Evolutionary conservation across 2,329 filamentous ascomycete genomes (phyloP).

Genomic region (Alternaria ventricosa): DNA sequence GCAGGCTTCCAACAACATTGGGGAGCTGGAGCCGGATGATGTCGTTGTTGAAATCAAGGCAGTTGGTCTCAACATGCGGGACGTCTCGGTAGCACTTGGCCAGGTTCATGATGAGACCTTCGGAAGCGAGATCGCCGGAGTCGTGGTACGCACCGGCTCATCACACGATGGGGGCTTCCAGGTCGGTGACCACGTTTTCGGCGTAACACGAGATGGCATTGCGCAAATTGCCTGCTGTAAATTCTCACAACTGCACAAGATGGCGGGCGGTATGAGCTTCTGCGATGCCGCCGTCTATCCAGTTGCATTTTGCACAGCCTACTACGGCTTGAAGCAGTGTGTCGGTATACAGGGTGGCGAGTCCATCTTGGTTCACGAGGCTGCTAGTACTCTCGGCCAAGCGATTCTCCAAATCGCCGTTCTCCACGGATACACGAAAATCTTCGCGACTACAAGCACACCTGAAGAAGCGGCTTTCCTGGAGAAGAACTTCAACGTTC

Average conservation of each 20-base stretch:
- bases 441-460: conserved; percentile 19
- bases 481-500: conserved; percentile 13
- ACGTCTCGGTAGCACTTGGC: conserved; percentile 31
- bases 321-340: not conserved
- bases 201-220: conserved; percentile 11
- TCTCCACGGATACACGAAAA: not conserved
- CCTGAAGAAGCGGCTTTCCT: conserved; percentile 15
- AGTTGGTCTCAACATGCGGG: conserved; percentile 25
- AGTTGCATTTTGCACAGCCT: conserved; percentile 7
- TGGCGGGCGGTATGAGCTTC: conserved; percentile 11
- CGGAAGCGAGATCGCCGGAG: conserved; percentile 24
- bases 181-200: conserved; percentile 16
- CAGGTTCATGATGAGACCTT: conserved; percentile 25
- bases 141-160: conserved; percentile 10
- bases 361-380: conserved; percentile 3
- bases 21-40: conserved; percentile 11
- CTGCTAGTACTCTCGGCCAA: conserved; percentile 1
- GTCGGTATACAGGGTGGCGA: not conserved
- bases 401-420: not conserved
- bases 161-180: not conserved
- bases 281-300: conserved; percentile 21
- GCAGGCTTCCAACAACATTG: not conserved
- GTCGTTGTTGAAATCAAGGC: conserved; percentile 25
- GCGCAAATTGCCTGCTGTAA: conserved; percentile 9
- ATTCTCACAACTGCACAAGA: conserved; percentile 14